A percentile compares a stretch with the other conserved stretches of the same genome.
Evolutionary conservation across 352 stramenopile genomes (phyloP).

Genomic region (Pilasporangium apinafurcum): DNA sequence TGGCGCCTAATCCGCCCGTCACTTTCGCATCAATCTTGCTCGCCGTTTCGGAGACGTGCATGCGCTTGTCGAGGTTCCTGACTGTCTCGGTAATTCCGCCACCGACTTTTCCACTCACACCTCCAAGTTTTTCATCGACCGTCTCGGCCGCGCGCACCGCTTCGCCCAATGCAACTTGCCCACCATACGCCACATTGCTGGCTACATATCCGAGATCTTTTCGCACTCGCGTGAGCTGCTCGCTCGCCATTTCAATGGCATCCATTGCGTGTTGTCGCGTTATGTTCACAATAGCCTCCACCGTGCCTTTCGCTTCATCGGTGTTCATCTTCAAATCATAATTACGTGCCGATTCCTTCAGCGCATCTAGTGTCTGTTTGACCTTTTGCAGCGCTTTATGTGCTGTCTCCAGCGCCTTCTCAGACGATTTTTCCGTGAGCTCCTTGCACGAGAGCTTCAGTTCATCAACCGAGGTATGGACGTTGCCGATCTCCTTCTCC

Average conservation of each 20-base stretch:
- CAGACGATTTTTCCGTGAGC: constrained; percentile 30
- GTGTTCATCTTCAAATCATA: constrained; percentile 49
- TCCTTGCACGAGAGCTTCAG: constrained; percentile 23
- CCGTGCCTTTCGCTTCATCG: constrained; percentile 8
- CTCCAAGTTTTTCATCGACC: constrained; percentile 50
- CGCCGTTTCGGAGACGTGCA: constrained; percentile 48
- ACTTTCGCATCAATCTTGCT: constrained; percentile 56
- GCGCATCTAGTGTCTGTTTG: constrained; percentile 27
- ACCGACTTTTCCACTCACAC: constrained; percentile 23
- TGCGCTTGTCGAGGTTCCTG: constrained; percentile 42
- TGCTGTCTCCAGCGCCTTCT: constrained; percentile 34
- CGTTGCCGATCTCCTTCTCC: constrained; percentile 21
- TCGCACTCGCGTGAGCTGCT: constrained; percentile 37
- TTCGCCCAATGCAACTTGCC: constrained; percentile 35
- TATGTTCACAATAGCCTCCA: constrained; percentile 44
- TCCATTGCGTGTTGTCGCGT: constrained; percentile 53
- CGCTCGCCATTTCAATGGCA: constrained; percentile 43
- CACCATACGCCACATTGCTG: constrained; percentile 13
- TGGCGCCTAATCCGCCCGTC: constrained; percentile 48
- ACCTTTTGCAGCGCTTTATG: constrained; percentile 32
- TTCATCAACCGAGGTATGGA: constrained; percentile 23
- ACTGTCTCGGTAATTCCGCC: constrained; percentile 38
- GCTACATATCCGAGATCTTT: constrained; percentile 33
- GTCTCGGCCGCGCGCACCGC: constrained; percentile 32
- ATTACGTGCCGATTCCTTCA: constrained; percentile 35